Percentiles rank a stretch among this genome's conserved stretches.
Conservation (phyloP, 2,329 filamentous ascomycete genomes). For the Fonsecaea multimorphosa region DNA sequence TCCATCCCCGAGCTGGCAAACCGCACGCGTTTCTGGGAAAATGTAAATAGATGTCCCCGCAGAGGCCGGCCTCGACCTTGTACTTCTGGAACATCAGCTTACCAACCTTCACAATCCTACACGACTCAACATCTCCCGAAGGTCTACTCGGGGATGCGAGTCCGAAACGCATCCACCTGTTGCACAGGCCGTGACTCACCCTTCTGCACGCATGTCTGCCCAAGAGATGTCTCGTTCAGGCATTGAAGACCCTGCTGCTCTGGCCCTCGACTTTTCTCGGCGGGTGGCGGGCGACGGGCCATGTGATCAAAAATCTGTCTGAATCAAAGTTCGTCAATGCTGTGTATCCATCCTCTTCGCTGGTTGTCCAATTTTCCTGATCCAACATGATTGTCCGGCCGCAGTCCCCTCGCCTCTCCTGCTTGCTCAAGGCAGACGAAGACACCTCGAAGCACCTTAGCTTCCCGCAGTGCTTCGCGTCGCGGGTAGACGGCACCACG, state of each 20-base stretch:
- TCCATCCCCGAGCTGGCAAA: not conserved
- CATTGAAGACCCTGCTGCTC: not conserved
- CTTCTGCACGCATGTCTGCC: slow-evolving; percentile 6
- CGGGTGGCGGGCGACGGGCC: not conserved
- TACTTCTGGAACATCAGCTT: not conserved
- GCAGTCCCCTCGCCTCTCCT: not conserved
- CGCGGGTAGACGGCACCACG: not conserved
- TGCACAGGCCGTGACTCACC: slow-evolving; percentile 1
- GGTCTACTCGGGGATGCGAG: not conserved
- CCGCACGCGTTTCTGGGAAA: not conserved
- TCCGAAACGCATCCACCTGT: not conserved
- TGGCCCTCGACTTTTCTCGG: not conserved
- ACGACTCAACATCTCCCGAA: not conserved
- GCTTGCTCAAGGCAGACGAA: not conserved
- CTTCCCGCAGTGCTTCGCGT: not conserved
- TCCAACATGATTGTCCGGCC: not conserved
- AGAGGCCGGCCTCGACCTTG: not conserved
- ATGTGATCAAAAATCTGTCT: not conserved
- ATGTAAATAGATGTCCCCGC: slow-evolving; percentile 1
- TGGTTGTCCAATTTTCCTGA: not conserved
- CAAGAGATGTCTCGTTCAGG: not conserved
- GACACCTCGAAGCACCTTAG: not conserved
- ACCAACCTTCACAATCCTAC: not conserved
- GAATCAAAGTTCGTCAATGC: not conserved
- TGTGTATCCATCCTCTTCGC: not conserved